phyloP scores from a whole-genome alignment of 208 protist genomes.

The Acanthamoeba pearcei region DNA sequence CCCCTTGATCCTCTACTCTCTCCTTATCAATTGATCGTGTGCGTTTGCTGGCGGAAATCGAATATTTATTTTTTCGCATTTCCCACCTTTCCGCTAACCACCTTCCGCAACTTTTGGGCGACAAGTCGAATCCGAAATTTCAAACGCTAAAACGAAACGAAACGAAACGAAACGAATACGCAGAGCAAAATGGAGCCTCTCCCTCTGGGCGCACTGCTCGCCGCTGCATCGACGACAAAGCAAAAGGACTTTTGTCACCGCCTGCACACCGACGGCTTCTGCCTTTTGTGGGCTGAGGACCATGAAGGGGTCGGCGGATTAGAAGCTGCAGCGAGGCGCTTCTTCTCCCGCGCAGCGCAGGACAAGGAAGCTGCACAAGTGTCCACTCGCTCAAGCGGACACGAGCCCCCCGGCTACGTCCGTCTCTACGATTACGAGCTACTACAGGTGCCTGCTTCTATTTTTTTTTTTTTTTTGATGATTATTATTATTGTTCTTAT shows the following conservation, averaged over 20 bases:
- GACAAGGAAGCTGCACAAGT: not conserved
- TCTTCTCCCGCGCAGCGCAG: not conserved
- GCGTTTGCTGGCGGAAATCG: not conserved
- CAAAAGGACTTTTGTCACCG: not conserved
- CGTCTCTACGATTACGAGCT: slow-evolving; percentile 21
- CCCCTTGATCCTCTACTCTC: not conserved
- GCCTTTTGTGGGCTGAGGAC: not conserved
- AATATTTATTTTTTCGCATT: not conserved
- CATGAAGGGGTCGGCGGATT: not conserved
- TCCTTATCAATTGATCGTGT: not conserved
- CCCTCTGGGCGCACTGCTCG: not conserved
- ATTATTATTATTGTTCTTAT: too few species aligned
- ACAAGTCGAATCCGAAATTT: too few species aligned
- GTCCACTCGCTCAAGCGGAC: not conserved
- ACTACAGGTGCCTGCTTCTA: not conserved
- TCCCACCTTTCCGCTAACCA: not conserved
- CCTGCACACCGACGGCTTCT: not conserved
- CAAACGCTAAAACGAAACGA: too few species aligned
- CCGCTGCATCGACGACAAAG: too few species aligned
- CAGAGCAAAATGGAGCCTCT: not conserved
- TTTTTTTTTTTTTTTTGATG: not conserved
- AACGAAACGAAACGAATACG: too few species aligned
- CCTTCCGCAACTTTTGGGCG: not conserved
- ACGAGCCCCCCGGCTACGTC: not conserved
- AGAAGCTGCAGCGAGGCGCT: not conserved